Evolutionary conservation across 345 rosid genomes (phyloP).

Genomic region (Hibiscus trionum): DNA sequence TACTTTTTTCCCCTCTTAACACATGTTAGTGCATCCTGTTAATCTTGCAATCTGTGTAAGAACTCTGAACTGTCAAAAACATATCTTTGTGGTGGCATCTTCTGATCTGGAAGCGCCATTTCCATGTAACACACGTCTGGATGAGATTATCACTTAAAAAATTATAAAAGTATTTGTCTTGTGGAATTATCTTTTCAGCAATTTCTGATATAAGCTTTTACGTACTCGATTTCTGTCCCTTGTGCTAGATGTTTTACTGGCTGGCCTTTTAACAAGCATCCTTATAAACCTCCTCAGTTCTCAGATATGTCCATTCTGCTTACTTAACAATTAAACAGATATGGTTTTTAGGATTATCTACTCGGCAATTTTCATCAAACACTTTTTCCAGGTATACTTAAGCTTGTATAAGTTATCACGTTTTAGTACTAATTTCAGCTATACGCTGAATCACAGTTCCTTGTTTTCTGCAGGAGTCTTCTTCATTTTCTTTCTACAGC

Average conservation of each 20-base stretch:
- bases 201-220: background rate
- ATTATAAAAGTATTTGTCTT: background rate
- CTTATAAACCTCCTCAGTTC: background rate
- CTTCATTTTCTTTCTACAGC: conserved; percentile 47
- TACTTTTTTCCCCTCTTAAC: background rate
- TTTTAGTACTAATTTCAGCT: background rate
- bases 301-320: conserved; percentile 6
- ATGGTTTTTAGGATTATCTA: conserved; percentile 71
- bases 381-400: conserved; percentile 62
- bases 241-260: background rate
- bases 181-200: background rate
- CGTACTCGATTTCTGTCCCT: background rate
- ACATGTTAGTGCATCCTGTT: background rate
- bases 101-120: too few relatives aligned
- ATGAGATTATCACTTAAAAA: background rate
- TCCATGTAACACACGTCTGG: too few relatives aligned
- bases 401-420: conserved; percentile 1
- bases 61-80: background rate
- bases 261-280: background rate
- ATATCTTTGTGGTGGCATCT: background rate
- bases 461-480: conserved; percentile 37
- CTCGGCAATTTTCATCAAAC: conserved; percentile 58
- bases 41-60: background rate
- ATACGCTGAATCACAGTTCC: background rate
- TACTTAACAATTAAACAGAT: conserved; percentile 58